Percentiles rank a stretch among this genome's conserved stretches.
Conservation (phyloP, 2,329 filamentous ascomycete species). For the Penicillium aurantiogriseum region DNA sequence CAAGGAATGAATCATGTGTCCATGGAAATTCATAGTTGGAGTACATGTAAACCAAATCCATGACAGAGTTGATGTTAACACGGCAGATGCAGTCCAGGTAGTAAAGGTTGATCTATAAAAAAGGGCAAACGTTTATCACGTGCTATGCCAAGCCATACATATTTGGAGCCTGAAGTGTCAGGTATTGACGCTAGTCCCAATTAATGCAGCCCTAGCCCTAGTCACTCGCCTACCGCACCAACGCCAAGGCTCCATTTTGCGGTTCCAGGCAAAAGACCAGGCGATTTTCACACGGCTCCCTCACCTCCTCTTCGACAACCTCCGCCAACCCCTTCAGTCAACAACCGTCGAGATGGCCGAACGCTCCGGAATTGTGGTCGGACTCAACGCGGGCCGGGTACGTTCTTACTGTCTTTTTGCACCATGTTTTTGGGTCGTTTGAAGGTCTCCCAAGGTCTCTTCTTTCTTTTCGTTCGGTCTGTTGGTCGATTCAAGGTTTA, state of each 20-base stretch:
- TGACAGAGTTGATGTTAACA: background rate
- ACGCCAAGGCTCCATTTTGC: constrained; percentile 36
- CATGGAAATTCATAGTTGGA: background rate
- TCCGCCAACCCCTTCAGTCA: constrained; percentile 37
- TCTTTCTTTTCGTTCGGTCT: constrained; percentile 18
- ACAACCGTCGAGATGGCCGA: constrained; percentile 51
- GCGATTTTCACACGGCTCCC: constrained; percentile 25
- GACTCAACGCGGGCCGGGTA: constrained; percentile 67
- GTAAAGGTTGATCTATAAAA: background rate
- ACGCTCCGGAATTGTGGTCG: constrained; percentile 56
- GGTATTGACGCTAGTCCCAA: background rate
- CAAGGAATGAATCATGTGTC: background rate
- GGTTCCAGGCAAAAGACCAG: constrained; percentile 27
- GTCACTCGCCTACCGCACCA: constrained; percentile 37
- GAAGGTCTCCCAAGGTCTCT: constrained; percentile 14
- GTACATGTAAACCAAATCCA: background rate
- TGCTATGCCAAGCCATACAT: background rate
- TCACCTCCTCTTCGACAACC: constrained; percentile 35
- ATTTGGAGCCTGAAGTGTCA: background rate
- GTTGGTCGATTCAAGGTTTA: constrained; percentile 15
- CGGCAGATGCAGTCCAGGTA: background rate
- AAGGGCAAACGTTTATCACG: constrained; percentile 2
- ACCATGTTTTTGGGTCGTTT: constrained; percentile 9
- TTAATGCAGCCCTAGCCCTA: constrained; percentile 39
- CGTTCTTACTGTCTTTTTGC: constrained; percentile 39